Percentiles rank a stretch among this genome's conserved stretches.
These are phyloP conservation scores for Paraconiothyrium sp. DNA, from an alignment of 2,329 filamentous ascomycete genomes.

Conservation along the genomic window DNA sequence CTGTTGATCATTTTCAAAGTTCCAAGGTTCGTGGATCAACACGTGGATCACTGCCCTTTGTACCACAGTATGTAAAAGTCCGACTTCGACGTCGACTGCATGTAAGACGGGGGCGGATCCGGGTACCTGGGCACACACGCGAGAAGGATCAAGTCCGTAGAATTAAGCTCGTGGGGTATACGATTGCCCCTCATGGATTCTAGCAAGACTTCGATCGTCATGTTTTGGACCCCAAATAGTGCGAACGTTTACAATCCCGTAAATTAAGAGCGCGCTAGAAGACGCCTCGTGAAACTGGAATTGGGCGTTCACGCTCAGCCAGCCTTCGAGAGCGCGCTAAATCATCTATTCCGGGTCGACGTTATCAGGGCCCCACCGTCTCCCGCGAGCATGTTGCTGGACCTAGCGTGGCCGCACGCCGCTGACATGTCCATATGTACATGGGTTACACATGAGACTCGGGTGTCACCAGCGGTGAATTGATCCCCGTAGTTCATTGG, in stretches of 20 bases:
- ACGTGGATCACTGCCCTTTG: not conserved
- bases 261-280: too few species aligned
- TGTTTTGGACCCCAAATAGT: constrained; percentile 9
- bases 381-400: not conserved
- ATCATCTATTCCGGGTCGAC: not conserved
- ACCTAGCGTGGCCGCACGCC: not conserved
- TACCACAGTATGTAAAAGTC: not conserved
- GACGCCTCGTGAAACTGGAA: not conserved
- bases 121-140: not conserved
- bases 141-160: not conserved
- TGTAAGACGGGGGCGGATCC: not conserved
- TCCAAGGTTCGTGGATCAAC: not conserved
- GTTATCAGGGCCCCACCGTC: not conserved
- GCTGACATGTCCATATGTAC: not conserved
- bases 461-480: not conserved
- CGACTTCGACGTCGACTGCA: not conserved
- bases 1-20: not conserved
- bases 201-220: not conserved
- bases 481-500: not conserved
- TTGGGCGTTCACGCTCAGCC: not conserved
- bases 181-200: not conserved
- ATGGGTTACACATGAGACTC: not conserved
- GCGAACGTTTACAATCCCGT: constrained; percentile 9
- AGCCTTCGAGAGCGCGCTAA: not conserved
- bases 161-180: not conserved